Conservation (phyloP, 2,329 filamentous ascomycete genomes). For the Paracoccidioides lutzii region DNA sequence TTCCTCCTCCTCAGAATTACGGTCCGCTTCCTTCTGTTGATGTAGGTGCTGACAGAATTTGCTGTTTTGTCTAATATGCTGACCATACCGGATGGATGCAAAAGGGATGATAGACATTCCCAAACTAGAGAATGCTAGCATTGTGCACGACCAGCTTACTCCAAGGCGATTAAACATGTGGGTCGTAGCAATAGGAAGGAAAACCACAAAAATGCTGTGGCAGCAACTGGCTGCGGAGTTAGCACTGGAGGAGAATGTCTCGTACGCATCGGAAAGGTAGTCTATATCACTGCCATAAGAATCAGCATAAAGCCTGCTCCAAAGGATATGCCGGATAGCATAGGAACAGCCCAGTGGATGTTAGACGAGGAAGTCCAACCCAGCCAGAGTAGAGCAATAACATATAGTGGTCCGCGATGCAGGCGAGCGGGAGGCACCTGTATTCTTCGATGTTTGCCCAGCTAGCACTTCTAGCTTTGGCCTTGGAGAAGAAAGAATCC, state of each 20-base stretch:
- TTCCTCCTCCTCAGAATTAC: slow-evolving; percentile 22
- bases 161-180: slow-evolving; percentile 32
- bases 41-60: slow-evolving; percentile 30
- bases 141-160: slow-evolving; percentile 31
- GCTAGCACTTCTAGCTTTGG: slow-evolving; percentile 35
- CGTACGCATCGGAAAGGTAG: slow-evolving; percentile 54
- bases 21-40: slow-evolving; percentile 11
- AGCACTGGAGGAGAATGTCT: slow-evolving; percentile 49
- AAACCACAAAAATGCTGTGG: slow-evolving; percentile 41
- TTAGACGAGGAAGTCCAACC: slow-evolving; percentile 22
- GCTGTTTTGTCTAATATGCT: slow-evolving; percentile 28
- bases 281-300: slow-evolving; percentile 54
- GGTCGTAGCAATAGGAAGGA: slow-evolving; percentile 43
- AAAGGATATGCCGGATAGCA: slow-evolving; percentile 50
- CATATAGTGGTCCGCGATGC: slow-evolving; percentile 51
- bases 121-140: slow-evolving; percentile 29
- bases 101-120: slow-evolving; percentile 30
- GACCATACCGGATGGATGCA: slow-evolving; percentile 31
- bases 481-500: slow-evolving; percentile 47
- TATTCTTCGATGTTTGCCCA: slow-evolving; percentile 45
- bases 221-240: slow-evolving; percentile 42
- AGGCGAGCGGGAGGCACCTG: slow-evolving; percentile 58
- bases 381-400: slow-evolving; percentile 21
- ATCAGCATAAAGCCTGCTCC: slow-evolving; percentile 50
- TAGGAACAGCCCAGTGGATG: slow-evolving; percentile 35